These are phyloP conservation scores for Senna siamea DNA, from an alignment of 306 rosid species.

Conservation along the genomic window DNA sequence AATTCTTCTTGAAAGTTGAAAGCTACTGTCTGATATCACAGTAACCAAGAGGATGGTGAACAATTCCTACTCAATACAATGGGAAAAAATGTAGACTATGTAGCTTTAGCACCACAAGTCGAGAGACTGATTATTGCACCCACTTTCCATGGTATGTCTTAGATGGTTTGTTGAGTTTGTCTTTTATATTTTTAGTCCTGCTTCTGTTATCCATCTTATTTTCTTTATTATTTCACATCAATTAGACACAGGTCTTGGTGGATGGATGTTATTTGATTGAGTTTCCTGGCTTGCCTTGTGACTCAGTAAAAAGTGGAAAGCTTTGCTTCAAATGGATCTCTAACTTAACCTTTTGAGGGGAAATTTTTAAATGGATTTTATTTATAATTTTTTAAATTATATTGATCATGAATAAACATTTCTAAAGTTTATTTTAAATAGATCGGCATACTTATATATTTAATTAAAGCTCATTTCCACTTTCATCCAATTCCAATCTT, in stretches of 20 bases:
- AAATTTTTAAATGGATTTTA: too few species aligned
- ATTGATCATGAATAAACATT: too few species aligned
- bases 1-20: conserved; percentile 10
- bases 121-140: not conserved
- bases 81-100: not conserved
- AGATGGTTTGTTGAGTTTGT: not conserved
- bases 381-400: too few species aligned
- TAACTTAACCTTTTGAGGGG: too few species aligned
- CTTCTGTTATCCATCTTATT: not conserved
- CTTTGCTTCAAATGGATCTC: not conserved
- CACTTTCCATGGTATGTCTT: conserved; percentile 20
- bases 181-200: not conserved
- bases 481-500: too few species aligned
- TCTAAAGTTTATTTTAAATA: too few species aligned
- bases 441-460: too few species aligned
- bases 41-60: not conserved
- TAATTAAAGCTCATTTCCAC: too few species aligned
- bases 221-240: not conserved
- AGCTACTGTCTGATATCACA: not conserved
- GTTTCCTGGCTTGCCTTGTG: not conserved
- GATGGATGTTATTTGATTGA: not conserved
- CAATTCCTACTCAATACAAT: not conserved
- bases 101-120: not conserved
- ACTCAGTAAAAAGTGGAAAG: not conserved
- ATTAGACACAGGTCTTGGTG: not conserved